Evolutionary conservation across 2,329 filamentous ascomycete species (phyloP).

Genomic region (Xylaria hypoxylon): DNA sequence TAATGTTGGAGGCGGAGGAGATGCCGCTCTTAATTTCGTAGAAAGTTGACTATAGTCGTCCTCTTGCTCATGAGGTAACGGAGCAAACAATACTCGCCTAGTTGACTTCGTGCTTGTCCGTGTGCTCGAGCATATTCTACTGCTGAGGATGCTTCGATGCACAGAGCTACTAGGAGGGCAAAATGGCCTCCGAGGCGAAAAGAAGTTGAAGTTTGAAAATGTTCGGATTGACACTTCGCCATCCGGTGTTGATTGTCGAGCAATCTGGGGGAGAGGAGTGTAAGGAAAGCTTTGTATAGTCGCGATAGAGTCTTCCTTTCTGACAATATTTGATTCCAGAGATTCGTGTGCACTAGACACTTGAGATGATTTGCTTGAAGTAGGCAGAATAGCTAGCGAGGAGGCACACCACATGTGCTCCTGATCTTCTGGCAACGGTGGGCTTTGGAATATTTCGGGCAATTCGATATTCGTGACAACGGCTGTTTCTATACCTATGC

Average conservation of each 20-base stretch:
- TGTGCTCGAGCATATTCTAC: constrained; percentile 34
- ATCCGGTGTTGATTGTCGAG: constrained; percentile 57
- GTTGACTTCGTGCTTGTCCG: constrained; percentile 36
- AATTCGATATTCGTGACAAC: background rate
- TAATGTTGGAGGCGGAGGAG: constrained; percentile 58
- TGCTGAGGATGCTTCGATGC: constrained; percentile 43
- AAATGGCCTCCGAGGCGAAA: constrained; percentile 57
- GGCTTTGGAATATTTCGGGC: background rate
- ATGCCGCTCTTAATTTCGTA: constrained; percentile 48
- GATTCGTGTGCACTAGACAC: background rate
- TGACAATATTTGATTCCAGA: background rate
- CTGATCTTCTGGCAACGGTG: constrained; percentile 2
- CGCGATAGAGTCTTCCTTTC: constrained; percentile 8
- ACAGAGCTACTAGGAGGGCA: constrained; percentile 29
- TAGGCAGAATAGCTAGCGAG: constrained; percentile 1
- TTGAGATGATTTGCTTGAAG: background rate
- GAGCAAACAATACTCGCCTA: constrained; percentile 53
- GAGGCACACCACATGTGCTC: background rate
- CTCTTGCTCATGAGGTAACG: constrained; percentile 46
- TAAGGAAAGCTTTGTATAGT: constrained; percentile 19
- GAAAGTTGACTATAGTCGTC: constrained; percentile 40
- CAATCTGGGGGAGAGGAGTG: constrained; percentile 48
- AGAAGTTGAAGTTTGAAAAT: constrained; percentile 65
- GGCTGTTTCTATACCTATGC: background rate
- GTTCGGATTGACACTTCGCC: constrained; percentile 62